These are phyloP conservation scores for Lactarius quietus DNA, from an alignment of 768 basidiomycete species.

Conservation along the genomic window DNA sequence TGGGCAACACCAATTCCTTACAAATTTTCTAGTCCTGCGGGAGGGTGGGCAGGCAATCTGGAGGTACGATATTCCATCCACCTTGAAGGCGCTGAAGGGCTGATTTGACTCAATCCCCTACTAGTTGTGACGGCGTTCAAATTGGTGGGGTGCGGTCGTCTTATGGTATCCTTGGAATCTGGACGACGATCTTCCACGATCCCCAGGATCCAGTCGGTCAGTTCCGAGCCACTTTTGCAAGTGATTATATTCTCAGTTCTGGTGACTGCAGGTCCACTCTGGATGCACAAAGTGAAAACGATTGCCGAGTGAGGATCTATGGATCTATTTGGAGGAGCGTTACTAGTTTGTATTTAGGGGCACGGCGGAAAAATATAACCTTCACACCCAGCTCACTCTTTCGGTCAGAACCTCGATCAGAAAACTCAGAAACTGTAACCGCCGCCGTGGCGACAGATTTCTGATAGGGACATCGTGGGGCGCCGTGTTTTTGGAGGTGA, in stretches of 20 bases:
- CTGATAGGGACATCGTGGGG: background rate
- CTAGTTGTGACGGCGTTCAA: constrained; percentile 59
- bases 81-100: constrained; percentile 37
- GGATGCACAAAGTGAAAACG: constrained; percentile 30
- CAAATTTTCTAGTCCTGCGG: constrained; percentile 12
- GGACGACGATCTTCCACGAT: constrained; percentile 51
- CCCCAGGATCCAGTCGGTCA: constrained; percentile 45
- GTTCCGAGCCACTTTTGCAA: background rate
- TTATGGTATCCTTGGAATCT: constrained; percentile 54
- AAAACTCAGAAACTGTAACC: background rate
- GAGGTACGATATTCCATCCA: constrained; percentile 21
- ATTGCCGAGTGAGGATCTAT: background rate
- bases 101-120: background rate
- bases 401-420: background rate
- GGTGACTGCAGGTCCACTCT: constrained; percentile 30
- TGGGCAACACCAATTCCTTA: background rate
- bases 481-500: background rate
- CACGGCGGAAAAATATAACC: background rate
- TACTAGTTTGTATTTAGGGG: constrained; percentile 3
- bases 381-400: background rate
- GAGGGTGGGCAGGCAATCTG: constrained; percentile 32
- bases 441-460: background rate
- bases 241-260: background rate
- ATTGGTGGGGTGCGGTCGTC: constrained; percentile 56
- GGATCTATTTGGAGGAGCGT: too few species aligned